Evolutionary conservation across 2,329 filamentous ascomycete genomes (phyloP), one percentile per base, ranked within the genome.

Genomic region (Trichoderma brevicompactum): DNA sequence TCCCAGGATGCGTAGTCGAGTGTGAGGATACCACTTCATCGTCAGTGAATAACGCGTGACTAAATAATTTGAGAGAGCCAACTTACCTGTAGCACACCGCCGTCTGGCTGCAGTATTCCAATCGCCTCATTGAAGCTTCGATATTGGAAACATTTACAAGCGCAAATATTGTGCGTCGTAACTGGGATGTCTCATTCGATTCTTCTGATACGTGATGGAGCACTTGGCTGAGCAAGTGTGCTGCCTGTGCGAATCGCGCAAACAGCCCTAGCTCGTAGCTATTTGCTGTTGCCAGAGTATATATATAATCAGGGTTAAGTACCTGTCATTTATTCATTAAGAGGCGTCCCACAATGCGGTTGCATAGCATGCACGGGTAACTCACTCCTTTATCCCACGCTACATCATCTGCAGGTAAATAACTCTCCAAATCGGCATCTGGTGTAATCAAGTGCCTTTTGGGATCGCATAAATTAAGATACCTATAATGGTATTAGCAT

Each of bases 131-230:
- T 15, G 52, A 43, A 7, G 49, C 55, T 19, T 67, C 66, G 1
- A 65, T 56, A 6, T 48, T 59, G 6, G 53, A 58, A 4, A 67
- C 49, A 5, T 63, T 48, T 3, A 67, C 46, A 13, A 67, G 53
- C 2, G 66, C 56, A 32, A 63, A 59, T 36, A 67, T 67, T 12
- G 66, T 67, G 36, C 66, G 66, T 28, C 66, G 49, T 5, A 67
- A 28, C 15, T 67, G 66, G 3, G 56, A 15, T 8, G 54, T 67
- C 7, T 61, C 63, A 36, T 43, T 40, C 12, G 50, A 41, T 12
- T 43, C 15, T 19, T 67, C 64, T 13, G 56, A 13, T 32, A 55
- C 38, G 0, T 50, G 49, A 28, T 40, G 54, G 17, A 67, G 58
- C 15, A 64, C 66, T 34, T 67, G 50, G 41, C 64, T 67, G 13